Base-by-base conservation (phyloP, 169 alveolate species). In the Toxoplasma gondii region DNA sequence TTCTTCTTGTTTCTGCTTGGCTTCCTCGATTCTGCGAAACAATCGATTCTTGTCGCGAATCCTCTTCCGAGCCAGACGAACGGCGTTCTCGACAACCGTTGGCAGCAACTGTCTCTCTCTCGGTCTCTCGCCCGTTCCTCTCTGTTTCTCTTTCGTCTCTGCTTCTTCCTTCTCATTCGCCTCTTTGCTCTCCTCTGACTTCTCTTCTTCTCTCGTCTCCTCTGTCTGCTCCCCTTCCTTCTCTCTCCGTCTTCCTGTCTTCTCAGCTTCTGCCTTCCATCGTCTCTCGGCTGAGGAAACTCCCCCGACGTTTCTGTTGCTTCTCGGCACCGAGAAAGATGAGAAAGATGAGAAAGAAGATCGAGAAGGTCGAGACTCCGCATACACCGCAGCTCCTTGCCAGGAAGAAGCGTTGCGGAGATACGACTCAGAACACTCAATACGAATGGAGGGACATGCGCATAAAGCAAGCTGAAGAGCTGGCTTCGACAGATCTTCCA, bases 1-100 rank as follows among this genome's bases (percentile, higher is more conserved):
- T 24, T 82, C 69, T 82, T 43, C 36, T 29, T 29, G 31, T 24
- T 39, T 22, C 67, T 39, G 54, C 90, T 82, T 27, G 10, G 67
- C 67, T 41, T 38, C 41, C 12, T 82, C 90, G 41, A 82, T 43
- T 82, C 34, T 39, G 10, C 41, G 90, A 49, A 43, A 82, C 34
- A 82, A 36, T 2, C 9, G 67, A 44, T 82, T 82, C 41, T 43
- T 43, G 69, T 43, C 67, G 44, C 90, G n/a, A 41, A 82, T 19
- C 9, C 90, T 41, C 90, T 36, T 2, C 67, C 64, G 90, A 64
- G 90, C 90, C 41, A 82, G 90, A 29, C 67, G 53, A 22, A 82
- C 90, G 67, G 90, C 90, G 41, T 38, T 36, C 64, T 36, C 41
- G 16, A 82, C 90, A 7, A 17, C 90, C 43, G 38, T 22, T 29